These are phyloP conservation scores for Eremomyces bilateralis DNA, from an alignment of 495 filamentous ascomycete species.

Conservation along the genomic window DNA sequence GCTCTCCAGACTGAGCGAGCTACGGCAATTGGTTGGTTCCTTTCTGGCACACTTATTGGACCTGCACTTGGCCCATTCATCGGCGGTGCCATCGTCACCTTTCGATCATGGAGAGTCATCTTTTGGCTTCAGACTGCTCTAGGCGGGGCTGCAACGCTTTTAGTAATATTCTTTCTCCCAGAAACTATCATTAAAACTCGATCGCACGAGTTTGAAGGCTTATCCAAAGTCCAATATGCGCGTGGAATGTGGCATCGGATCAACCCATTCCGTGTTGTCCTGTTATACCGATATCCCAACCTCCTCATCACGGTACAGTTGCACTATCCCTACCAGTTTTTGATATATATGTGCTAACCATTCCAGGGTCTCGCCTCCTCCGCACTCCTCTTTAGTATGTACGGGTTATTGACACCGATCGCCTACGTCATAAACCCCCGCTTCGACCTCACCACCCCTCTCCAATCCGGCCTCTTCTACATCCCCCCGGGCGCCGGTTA, in stretches of 20 bases:
- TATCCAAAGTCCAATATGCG: constrained; percentile 24
- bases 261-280: constrained; percentile 38
- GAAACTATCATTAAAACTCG: constrained; percentile 44
- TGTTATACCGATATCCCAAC: constrained; percentile 40
- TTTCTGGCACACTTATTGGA: constrained; percentile 46
- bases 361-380: constrained; percentile 30
- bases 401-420: constrained; percentile 49
- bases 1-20: constrained; percentile 32
- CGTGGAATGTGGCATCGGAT: constrained; percentile 33
- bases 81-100: constrained; percentile 42
- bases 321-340: too few species aligned
- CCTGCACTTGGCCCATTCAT: constrained; percentile 47
- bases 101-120: constrained; percentile 42
- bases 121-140: constrained; percentile 54
- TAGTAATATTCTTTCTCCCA: constrained; percentile 41
- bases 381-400: constrained; percentile 52
- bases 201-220: constrained; percentile 30
- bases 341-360: too few species aligned
- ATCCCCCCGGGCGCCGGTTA: constrained; percentile 53
- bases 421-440: constrained; percentile 54
- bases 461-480: constrained; percentile 49
- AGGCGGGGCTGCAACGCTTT: constrained; percentile 30
- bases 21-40: constrained; percentile 47
- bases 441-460: constrained; percentile 41
- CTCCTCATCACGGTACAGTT: constrained; percentile 28